Conservation (phyloP, 495 filamentous ascomycete species). For the Penicillium angulare region DNA sequence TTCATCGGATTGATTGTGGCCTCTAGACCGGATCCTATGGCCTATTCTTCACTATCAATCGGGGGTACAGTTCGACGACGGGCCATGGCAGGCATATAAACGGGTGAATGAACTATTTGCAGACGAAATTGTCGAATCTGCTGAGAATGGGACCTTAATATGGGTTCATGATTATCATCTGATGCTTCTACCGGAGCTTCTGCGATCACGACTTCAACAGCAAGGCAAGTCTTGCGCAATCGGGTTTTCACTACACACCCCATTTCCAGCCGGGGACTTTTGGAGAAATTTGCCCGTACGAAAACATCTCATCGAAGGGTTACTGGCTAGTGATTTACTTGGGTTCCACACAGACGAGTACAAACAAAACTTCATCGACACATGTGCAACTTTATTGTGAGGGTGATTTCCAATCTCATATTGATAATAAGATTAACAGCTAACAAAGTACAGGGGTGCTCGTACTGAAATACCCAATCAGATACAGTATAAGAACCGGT, state of each 20-base stretch:
- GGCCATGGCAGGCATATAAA: conserved; percentile 80
- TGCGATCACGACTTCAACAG: conserved; percentile 72
- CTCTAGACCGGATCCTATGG: conserved; percentile 89
- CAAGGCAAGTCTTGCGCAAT: conserved; percentile 77
- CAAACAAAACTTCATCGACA: conserved; percentile 82
- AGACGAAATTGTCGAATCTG: conserved; percentile 67
- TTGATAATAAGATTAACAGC: too few relatives aligned
- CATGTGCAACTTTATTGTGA: conserved; percentile 78
- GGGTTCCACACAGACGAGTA: conserved; percentile 98
- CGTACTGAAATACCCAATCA: conserved; percentile 53
- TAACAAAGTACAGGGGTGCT: conserved; percentile 11
- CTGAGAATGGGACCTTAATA: conserved; percentile 76
- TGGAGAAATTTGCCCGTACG: conserved; percentile 87
- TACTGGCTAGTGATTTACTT: conserved; percentile 81
- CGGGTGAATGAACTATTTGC: conserved; percentile 87
- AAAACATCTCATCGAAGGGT: conserved; percentile 73
- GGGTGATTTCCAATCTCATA: conserved; percentile 22
- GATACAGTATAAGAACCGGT: conserved; percentile 71
- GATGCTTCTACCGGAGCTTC: conserved; percentile 83
- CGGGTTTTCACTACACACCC: conserved; percentile 93
- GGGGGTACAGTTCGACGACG: conserved; percentile 85
- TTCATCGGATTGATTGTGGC: background rate
- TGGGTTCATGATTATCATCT: conserved; percentile 98
- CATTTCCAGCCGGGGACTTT: conserved; percentile 90
- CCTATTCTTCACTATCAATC: conserved; percentile 95